Evolutionary conservation across 306 rosid species (phyloP), one percentile per base, ranked within the genome.

Genomic region (Herpetospermum pedunculosum): DNA sequence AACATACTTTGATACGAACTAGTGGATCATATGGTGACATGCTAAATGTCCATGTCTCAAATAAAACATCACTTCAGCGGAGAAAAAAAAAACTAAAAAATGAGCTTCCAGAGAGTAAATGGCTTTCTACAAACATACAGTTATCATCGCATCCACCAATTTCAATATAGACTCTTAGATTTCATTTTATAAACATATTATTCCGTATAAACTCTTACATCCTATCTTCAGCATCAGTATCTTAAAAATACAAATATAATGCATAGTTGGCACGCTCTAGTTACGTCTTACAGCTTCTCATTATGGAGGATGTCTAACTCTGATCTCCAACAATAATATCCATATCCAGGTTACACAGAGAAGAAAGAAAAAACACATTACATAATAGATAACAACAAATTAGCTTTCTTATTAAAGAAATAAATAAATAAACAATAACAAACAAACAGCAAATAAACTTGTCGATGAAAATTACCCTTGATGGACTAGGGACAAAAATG

Each of bases 401-500:
- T 8, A 57, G 64, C 38, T 29, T 59, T 30, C 23, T 29, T 59
- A 59, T 62, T 14, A 62, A 62, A 37, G 5, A 10, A 35, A n/a
- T 8, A 18, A 30, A 14, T 6, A 25, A 23, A 55, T 23, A 48
- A 47, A 16, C 0, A 47, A 48, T 5, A 3, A 10, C 3, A 3
- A 55, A 3, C 7, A 25, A 26, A 55, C 35, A 54, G 26, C 64
- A 57, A 28, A 12, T 58, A 58, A 28, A 37, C 48, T 63, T 9
- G 48, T 37, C 70, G 19, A 9, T 18, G 38, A 59, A 46, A 54
- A 82, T 65, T 87, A 87, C 92, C 89, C 85, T 83, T 64, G 81
- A 74, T 71, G 92, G 87, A 80, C 65, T 81, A 28, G 89, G 89
- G 58, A 83, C 89, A 75, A 87, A 87, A 80, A 87, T 80, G 35